Evolutionary conservation across 331 rosid species (phyloP).

Genomic region (Ulmus americana): DNA sequence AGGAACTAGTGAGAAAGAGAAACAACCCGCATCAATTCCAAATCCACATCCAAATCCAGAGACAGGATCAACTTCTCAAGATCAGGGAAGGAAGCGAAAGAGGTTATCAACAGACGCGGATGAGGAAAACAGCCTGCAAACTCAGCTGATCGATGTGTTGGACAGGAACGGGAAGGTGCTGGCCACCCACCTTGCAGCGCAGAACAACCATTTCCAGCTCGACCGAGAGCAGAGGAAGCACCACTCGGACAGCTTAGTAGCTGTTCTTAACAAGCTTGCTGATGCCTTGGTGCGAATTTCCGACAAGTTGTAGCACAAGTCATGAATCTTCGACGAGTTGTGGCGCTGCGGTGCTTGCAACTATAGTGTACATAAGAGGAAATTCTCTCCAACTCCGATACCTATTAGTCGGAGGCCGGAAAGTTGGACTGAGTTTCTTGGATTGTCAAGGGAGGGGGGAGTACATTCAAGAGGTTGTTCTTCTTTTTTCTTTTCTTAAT

Average conservation of each 20-base stretch:
- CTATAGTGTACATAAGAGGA: slow-evolving; percentile 52
- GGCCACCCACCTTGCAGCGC: slow-evolving; percentile 65
- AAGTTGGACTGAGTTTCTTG: slow-evolving; percentile 26
- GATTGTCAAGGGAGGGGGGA: neutral
- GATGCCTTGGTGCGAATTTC: slow-evolving; percentile 87
- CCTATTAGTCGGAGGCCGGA: slow-evolving; percentile 21
- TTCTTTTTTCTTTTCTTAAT: slow-evolving; percentile 8
- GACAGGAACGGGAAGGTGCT: slow-evolving; percentile 80
- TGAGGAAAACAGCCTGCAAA: slow-evolving; percentile 49
- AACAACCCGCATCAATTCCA: slow-evolving; percentile 32
- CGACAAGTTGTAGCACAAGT: slow-evolving; percentile 61
- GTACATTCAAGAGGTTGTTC: slow-evolving; percentile 30
- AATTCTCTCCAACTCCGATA: slow-evolving; percentile 27
- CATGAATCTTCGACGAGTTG: neutral
- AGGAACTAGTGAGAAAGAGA: slow-evolving; percentile 29
- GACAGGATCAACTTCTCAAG: slow-evolving; percentile 69
- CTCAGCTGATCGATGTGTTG: slow-evolving; percentile 64
- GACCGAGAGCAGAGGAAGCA: slow-evolving; percentile 80
- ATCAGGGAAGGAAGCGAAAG: slow-evolving; percentile 60
- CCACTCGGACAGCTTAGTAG: slow-evolving; percentile 57
- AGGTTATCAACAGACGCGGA: slow-evolving; percentile 49
- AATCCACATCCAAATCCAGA: slow-evolving; percentile 36
- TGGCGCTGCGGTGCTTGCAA: neutral
- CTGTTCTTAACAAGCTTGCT: slow-evolving; percentile 87
- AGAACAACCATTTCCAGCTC: slow-evolving; percentile 57